phyloP scores from a whole-genome alignment of 2,329 filamentous ascomycete species.

The Colletotrichum cereale region DNA sequence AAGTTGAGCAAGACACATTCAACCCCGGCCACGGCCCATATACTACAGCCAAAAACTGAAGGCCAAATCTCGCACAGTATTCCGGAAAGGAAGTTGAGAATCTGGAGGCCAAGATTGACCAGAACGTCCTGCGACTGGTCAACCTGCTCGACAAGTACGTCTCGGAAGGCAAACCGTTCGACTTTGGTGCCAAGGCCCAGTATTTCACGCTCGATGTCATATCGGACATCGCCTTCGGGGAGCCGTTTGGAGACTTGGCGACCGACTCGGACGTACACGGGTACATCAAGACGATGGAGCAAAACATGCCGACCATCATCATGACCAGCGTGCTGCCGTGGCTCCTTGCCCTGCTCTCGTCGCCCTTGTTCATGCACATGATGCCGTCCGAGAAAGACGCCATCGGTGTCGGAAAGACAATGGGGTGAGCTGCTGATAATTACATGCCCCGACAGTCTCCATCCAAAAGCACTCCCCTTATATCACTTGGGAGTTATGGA shows the following conservation, averaged over 20 bases:
- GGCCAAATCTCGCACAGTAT: too few species aligned
- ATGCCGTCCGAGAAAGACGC: conserved; percentile 56
- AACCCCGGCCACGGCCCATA: too few species aligned
- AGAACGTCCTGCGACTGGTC: conserved; percentile 59
- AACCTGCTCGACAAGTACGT: conserved; percentile 58
- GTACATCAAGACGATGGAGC: conserved; percentile 59
- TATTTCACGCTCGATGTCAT: conserved; percentile 69
- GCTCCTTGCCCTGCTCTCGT: conserved; percentile 55
- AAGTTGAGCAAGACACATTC: conserved; percentile 37
- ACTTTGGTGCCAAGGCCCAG: conserved; percentile 61
- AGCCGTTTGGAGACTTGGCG: conserved; percentile 60
- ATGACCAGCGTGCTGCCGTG: conserved; percentile 57
- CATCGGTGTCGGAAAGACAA: conserved; percentile 55
- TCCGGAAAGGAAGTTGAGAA: conserved; percentile 65
- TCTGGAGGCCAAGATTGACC: conserved; percentile 63
- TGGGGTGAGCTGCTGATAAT: conserved; percentile 58
- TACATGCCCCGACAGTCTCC: not conserved
- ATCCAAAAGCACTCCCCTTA: too few species aligned
- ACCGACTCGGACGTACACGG: conserved; percentile 60
- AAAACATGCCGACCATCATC: conserved; percentile 59
- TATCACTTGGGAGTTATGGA: not conserved
- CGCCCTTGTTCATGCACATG: conserved; percentile 55
- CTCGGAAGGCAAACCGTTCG: conserved; percentile 56
- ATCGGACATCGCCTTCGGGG: conserved; percentile 62
- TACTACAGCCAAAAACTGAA: too few species aligned